Conservation (phyloP, 2,329 filamentous ascomycete genomes). For the Fusarium sororula region DNA sequence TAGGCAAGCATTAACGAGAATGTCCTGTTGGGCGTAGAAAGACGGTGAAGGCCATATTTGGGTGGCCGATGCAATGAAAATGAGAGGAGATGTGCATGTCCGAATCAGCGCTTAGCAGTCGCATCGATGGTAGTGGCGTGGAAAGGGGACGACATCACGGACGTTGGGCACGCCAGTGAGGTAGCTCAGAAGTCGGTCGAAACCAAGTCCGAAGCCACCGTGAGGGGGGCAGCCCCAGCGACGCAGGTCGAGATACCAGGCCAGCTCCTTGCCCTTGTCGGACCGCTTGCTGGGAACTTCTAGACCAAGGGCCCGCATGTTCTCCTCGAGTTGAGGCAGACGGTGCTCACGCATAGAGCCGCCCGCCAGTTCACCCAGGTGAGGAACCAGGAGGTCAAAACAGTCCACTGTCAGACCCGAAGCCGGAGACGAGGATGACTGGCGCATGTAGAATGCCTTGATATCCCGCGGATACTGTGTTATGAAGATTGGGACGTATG, state of each 20-base stretch:
- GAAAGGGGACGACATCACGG: constrained; percentile 86
- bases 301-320: constrained; percentile 76
- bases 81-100: not conserved
- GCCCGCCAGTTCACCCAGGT: constrained; percentile 86
- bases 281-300: constrained; percentile 49
- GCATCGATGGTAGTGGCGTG: constrained; percentile 74
- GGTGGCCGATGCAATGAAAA: not conserved
- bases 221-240: constrained; percentile 92
- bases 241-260: constrained; percentile 90
- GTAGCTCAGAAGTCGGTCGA: constrained; percentile 87
- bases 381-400: constrained; percentile 89
- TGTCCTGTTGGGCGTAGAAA: constrained; percentile 1
- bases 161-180: constrained; percentile 83
- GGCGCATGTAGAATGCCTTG: constrained; percentile 84
- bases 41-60: not conserved
- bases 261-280: constrained; percentile 55
- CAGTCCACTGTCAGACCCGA: constrained; percentile 75
- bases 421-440: constrained; percentile 43
- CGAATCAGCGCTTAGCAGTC: constrained; percentile 57
- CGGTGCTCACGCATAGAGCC: constrained; percentile 91
- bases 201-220: constrained; percentile 89
- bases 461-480: constrained; percentile 89
- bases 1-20: constrained; percentile 44
- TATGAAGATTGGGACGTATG: constrained; percentile 80
- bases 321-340: constrained; percentile 69